Evolutionary conservation across 2,329 filamentous ascomycete genomes (phyloP), one percentile per base, ranked within the genome.

Genomic region (Pseudohalonectria lignicola): DNA sequence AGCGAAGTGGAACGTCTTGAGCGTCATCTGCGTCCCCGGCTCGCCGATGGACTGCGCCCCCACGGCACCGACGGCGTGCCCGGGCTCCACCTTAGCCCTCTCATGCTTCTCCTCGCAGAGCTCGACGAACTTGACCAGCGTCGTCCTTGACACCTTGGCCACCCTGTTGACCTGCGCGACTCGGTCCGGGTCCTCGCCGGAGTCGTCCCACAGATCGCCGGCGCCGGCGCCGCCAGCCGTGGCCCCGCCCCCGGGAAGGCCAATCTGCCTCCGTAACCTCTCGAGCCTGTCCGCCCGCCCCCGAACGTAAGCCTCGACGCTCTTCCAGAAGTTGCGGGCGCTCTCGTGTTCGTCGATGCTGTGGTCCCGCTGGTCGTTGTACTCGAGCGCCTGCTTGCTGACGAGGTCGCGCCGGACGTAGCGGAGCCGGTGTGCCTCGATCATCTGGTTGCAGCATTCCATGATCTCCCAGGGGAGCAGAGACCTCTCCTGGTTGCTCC

Each of bases 1-100:
- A 55, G 92, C 92, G 67, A 98, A 98, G 82, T 96, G 92, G 77
- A 96, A 96, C 55, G 92, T 96, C 65, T 96, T 96, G 46, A 98
- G 66, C 1, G 92, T 98, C 92, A 98, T 98, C 61, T 98, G 92
- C 1, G 92, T 98, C 56, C 92, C 92, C 0, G 92, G 92, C 54
- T 98, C 92, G 62, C 92, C 92, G 50, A 98, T 98, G 1, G 90
- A 96, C 59, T 98, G 92, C 2, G 92, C 92, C 47, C 92, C 92
- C 28, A 96, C 87, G 13, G 92, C 92, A 45, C 92, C 92, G 1
- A 98, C 92, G 5, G 92, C 88, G 53, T 96, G 90, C 3, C 92
- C 92, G 11, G 92, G 88, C 56, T 98, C 88, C 16, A 94, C 85
- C 47, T 86, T 85, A 1, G 90, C 90, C 57, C 81, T 85, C 48